Base-by-base conservation (phyloP, 306 rosid genomes). In the Luffa acutangula region DNA sequence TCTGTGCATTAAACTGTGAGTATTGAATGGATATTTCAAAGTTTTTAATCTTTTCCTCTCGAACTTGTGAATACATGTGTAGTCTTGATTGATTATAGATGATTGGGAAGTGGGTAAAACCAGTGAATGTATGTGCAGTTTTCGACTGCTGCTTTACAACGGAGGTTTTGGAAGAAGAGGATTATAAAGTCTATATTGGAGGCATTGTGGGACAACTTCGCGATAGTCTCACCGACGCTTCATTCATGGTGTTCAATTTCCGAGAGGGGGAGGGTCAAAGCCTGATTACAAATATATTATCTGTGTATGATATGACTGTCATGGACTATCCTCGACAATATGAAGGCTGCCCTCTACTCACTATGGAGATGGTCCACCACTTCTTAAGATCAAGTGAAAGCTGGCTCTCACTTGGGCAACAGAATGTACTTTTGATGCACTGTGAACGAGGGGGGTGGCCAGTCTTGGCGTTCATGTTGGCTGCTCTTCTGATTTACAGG, bases 401-500 rank as follows among this genome's bases (percentile, higher is more conserved):
- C 84, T 96, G 99, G 99, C 94, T 90, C 58, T 90, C 90, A 75
- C 97, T 96, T 34, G 96, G 92, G 73, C 97, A 82, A 5, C 92
- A 90, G 43, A 96, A 96, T 75, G 78, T 91, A 62, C 88, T 96
- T 82, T 84, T 96, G 87, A 91, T 96, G 98, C 96, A 93, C 77
- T 96, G 99, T 62, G 98, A 96, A 70, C 85, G 94, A 79, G 97
- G 96, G 33, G 99, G 98, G 64, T 96, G 98, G 99, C 93, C 93
- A 2, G 91, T 96, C 62, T 87, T 96, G 85, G 98, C 96, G 9
- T 96, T 92, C 89, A 88, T 93, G 98, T 86, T 96, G 80, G 98
- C 97, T 58, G 90, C 98, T 52, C 96, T 96, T 48, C 85, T 96
- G 92, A 89, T 96, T 75, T 93, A 93, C 77, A 84, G 97, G 82